phyloP scores from a whole-genome alignment of 2,329 filamentous ascomycete genomes.

The Fusarium oxysporum region DNA sequence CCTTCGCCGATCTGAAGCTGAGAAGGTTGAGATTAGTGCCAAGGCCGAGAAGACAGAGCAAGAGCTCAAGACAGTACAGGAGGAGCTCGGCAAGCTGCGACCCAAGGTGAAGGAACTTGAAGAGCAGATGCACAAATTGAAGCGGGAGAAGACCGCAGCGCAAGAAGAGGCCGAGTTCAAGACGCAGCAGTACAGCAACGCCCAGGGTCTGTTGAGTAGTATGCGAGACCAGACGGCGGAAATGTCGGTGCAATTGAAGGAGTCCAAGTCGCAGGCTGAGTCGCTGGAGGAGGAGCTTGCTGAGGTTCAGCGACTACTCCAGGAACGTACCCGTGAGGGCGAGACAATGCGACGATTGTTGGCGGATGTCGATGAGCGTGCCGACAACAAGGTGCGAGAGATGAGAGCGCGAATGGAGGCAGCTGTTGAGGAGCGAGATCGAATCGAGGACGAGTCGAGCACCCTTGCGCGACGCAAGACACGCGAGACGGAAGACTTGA shows the following conservation, averaged over 20 bases:
- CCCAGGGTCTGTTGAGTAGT: constrained; percentile 86
- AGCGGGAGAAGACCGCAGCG: constrained; percentile 73
- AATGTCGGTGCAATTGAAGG: constrained; percentile 90
- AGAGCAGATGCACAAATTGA: constrained; percentile 75
- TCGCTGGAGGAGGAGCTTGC: constrained; percentile 91
- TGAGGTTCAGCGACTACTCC: constrained; percentile 87
- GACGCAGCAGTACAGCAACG: constrained; percentile 84
- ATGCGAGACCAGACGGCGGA: constrained; percentile 95
- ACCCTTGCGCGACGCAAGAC: constrained; percentile 79
- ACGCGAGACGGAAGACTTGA: constrained; percentile 88
- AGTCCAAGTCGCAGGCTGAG: constrained; percentile 83
- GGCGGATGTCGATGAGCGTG: constrained; percentile 84
- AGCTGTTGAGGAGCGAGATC: constrained; percentile 92
- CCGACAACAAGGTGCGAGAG: constrained; percentile 85
- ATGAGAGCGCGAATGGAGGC: constrained; percentile 90
- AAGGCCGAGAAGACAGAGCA: constrained; percentile 76
- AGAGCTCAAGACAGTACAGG: constrained; percentile 78
- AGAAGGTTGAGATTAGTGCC: constrained; percentile 82
- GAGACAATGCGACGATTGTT: constrained; percentile 95
- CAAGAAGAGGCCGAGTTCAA: constrained; percentile 87
- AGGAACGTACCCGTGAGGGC: constrained; percentile 88
- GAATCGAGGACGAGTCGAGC: constrained; percentile 89
- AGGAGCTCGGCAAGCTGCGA: constrained; percentile 77
- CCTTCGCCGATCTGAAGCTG: constrained; percentile 79
- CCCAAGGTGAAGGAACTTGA: constrained; percentile 75